phyloP scores from a whole-genome alignment of 345 rosid species.

The Heritiera littoralis region DNA sequence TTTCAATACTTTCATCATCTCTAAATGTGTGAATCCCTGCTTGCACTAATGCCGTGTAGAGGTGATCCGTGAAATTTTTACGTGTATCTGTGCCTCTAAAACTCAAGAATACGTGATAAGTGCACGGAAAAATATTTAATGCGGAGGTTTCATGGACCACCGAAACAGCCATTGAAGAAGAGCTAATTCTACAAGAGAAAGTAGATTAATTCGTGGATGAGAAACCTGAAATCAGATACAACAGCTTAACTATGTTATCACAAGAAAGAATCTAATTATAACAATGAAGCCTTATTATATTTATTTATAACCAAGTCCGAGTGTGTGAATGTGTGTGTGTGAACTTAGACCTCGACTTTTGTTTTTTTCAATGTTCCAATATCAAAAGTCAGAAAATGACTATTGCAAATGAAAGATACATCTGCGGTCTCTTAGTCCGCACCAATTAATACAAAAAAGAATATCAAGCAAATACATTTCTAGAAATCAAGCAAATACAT shows the following conservation, averaged over 20 bases:
- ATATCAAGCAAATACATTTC: no score
- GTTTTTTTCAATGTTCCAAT: no score
- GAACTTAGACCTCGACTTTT: no score
- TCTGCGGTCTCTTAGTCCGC: no score
- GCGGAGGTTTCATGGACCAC: not conserved
- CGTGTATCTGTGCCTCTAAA: not conserved
- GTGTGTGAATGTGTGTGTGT: accelerated
- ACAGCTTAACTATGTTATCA: not conserved
- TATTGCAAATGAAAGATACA: no score
- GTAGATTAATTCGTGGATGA: not conserved
- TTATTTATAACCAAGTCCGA: no score
- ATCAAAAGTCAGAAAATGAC: no score
- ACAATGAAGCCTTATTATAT: no score
- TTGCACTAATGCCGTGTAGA: not conserved
- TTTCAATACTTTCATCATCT: not conserved
- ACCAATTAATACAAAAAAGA: no score
- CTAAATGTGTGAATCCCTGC: not conserved
- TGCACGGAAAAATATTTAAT: not conserved
- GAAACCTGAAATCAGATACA: no score
- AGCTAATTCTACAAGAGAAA: not conserved
- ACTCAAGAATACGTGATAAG: not conserved
- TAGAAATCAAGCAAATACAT: no score
- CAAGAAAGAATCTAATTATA: not conserved
- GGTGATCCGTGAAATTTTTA: not conserved
- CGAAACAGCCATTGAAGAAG: not conserved